These are phyloP conservation scores for Xenosphaeropsis pyriputrescens DNA, from an alignment of 2,329 filamentous ascomycete species.

Conservation along the genomic window DNA sequence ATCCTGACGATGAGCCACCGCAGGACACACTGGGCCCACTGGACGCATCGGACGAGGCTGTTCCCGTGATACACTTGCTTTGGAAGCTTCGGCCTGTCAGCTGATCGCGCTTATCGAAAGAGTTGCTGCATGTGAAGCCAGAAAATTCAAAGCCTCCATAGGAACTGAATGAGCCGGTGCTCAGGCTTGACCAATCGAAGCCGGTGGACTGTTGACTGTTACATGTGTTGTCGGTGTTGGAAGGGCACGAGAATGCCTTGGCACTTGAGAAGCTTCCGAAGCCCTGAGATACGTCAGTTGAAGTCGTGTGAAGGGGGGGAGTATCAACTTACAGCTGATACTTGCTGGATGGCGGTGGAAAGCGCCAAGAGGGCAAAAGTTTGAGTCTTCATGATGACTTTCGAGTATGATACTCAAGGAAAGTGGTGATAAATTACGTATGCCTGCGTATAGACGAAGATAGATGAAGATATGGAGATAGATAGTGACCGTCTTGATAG, in stretches of 20 bases:
- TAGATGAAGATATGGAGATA: background rate
- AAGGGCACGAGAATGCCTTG: conserved; percentile 47
- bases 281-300: conserved; percentile 13
- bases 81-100: conserved; percentile 23
- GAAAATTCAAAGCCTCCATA: conserved; percentile 64
- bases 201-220: conserved; percentile 51
- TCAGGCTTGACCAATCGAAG: conserved; percentile 57
- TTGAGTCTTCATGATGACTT: conserved; percentile 23
- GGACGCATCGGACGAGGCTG: conserved; percentile 25
- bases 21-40: conserved; percentile 44
- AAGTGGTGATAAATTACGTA: conserved; percentile 4
- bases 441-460: conserved; percentile 1
- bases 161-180: conserved; percentile 40
- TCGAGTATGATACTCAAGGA: conserved; percentile 11
- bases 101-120: conserved; percentile 42
- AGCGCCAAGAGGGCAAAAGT: conserved; percentile 27
- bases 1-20: conserved; percentile 14
- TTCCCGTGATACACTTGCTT: conserved; percentile 47
- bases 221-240: conserved; percentile 67
- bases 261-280: conserved; percentile 28
- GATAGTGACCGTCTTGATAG: too few relatives aligned
- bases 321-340: conserved; percentile 18
- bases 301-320: background rate
- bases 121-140: conserved; percentile 55
- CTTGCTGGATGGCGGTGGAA: conserved; percentile 29